Conservation (phyloP, 192 early-diverging fungal species). For the Kickxella alabastrina region DNA sequence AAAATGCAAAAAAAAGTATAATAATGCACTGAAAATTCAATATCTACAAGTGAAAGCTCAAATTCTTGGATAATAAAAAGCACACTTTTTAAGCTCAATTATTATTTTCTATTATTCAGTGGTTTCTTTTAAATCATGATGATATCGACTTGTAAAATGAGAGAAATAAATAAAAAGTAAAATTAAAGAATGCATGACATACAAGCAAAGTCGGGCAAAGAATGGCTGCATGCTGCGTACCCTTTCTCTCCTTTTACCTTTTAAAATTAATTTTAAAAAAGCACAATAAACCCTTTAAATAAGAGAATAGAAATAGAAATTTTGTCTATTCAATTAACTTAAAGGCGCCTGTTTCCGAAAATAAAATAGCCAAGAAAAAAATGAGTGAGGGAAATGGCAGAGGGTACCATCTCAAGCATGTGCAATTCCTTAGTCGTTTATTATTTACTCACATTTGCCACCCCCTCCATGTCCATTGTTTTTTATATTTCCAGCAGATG, state of each 20-base stretch:
- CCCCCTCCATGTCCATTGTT: no score
- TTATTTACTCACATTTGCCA: no score
- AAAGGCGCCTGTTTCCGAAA: no score
- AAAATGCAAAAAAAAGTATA: not conserved
- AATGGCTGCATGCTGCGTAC: not conserved
- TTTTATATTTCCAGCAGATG: no score
- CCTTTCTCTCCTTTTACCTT: not conserved
- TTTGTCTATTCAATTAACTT: no score
- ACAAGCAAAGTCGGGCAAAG: not conserved
- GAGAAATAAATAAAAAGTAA: not conserved
- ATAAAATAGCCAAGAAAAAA: no score
- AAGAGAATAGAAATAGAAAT: not conserved
- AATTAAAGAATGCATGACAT: not conserved
- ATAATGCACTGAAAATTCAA: not conserved
- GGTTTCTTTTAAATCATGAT: slow-evolving; percentile 1
- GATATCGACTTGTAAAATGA: not conserved
- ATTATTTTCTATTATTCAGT: not conserved
- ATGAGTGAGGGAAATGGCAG: no score
- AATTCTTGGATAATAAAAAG: no score
- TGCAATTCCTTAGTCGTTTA: no score
- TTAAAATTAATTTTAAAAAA: no score
- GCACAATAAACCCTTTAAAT: not conserved
- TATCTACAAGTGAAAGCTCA: not conserved
- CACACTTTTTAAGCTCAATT: no score
- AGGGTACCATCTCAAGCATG: no score